Evolutionary conservation across 805 yeast species (phyloP), one percentile per base, ranked within the genome.

Genomic region (Wickerhamiella kurtzmanii): DNA sequence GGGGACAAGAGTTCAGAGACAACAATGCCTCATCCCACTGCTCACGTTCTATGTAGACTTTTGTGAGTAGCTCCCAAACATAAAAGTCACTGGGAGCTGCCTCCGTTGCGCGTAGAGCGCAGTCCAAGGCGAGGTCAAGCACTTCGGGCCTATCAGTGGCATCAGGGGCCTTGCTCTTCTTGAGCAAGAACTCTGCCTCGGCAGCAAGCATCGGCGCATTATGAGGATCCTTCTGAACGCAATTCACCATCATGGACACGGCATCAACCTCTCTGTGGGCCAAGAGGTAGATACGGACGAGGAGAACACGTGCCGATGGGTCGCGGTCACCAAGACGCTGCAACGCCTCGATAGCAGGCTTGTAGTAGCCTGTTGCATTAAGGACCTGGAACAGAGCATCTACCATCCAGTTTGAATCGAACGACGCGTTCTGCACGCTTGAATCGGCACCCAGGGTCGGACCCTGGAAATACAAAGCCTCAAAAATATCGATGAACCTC

Each of bases 71-170:
- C 49, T 73, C 74, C 95, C 95, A 85, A 22, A 81, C 67, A 44
- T 71, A 74, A 59, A 80, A 85, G 59, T 81, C 89, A 1, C 84
- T 69, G 0, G 95, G 95, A n/a, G 82, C 67, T 2, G 82, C 69
- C 44, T 73, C 68, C 17, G 82, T 77, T 3, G 87, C 75, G 21
- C 74, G 68, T 17, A 70, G 64, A 0, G 94, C 82, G 8, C 80
- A 64, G 19, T 68, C 62, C 16, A 76, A 60, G 0, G 95, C 94
- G 39, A 74, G 59, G 37, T 70, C 73, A 17, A 15, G n/a, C 8
- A 15, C 15, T 20, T 38, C 41, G 11, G 5, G 25, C 11, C 32
- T 25, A 25, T 25, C 32, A 11, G 32, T 11, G 32, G 32, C 32
- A 11, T 11, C 32, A 25, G 32, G 32, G 16, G 70, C 66, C n/a